These are phyloP conservation scores for Sherardia arvensis DNA, from an alignment of 257 asterid genomes.

Conservation along the genomic window DNA sequence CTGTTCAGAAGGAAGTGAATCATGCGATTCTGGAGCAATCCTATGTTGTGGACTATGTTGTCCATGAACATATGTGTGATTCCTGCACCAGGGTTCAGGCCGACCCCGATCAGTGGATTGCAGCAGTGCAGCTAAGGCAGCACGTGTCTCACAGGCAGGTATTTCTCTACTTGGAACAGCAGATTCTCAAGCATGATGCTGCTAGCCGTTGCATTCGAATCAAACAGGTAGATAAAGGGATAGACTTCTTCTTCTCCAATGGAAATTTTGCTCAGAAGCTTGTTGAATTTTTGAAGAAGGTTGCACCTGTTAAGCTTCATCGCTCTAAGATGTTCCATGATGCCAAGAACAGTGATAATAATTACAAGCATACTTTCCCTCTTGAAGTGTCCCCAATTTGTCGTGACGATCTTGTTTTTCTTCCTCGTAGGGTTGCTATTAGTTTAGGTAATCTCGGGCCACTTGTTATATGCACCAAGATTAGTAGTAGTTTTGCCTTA, in stretches of 20 bases:
- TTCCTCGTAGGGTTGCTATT: background rate
- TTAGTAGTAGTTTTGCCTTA: background rate
- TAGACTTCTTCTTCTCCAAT: background rate
- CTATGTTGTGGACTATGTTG: background rate
- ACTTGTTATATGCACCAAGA: background rate
- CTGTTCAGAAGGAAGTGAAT: background rate
- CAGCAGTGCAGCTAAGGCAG: background rate
- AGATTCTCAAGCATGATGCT: background rate
- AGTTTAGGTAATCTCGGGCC: conserved; percentile 18
- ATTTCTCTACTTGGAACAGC: background rate
- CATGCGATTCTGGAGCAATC: background rate
- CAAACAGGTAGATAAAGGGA: background rate
- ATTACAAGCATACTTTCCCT: conserved; percentile 6
- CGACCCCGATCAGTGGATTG: background rate
- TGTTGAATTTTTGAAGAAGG: background rate
- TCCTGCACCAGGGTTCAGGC: background rate
- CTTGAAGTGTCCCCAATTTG: conserved; percentile 23
- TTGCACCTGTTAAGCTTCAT: background rate
- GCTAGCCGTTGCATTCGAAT: background rate
- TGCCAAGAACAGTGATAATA: background rate
- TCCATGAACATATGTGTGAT: background rate
- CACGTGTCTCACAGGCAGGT: background rate
- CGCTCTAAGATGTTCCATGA: background rate
- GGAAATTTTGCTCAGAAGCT: background rate
- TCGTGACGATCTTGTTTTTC: conserved; percentile 24